Evolutionary conservation across 495 filamentous ascomycete species (phyloP), one percentile per base, ranked within the genome.

Genomic region (Xylaria curta): DNA sequence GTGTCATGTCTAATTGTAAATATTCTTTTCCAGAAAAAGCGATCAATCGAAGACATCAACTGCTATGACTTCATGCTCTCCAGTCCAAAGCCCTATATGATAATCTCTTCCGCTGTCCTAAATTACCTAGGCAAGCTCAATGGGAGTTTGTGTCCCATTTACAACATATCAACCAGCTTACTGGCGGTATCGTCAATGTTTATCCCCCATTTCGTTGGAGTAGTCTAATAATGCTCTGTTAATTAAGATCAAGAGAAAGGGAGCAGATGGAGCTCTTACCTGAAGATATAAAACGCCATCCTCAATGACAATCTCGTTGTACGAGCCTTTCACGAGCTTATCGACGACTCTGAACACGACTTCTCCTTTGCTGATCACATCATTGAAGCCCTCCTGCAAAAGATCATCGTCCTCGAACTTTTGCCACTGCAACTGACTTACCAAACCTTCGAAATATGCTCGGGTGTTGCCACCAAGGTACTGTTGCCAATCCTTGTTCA

Each of bases 341-440:
- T 86, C 85, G 8, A 87, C 83, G 31, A 86, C 68, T 63, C 84
- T 81, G 62, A 87, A 79, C 31, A 72, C 79, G 10, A 85, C 74
- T 71, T 83, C 79, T 28, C 74, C 77, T 61, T 78, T 82, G 13
- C 78, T 73, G 28, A 85, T 81, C 19, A 75, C 81, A 68, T 85
- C 85, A 26, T 81, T 74, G 66, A 87, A 78, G 8, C 82, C 85
- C 75, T 86, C 84, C 38, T 76, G 78, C n/a, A 85, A 67, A 72
- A 85, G 56, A 2, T 86, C 84, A 72, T 87, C 85, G 42, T 82
- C 80, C 56, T 78, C 81, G 56, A 87, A 83, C 69, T 85, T 84
- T 66, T 80, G 76, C 19, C 65, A 74, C 51, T 74, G 63, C 24
- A 74, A 70, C 69, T 84, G 81, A 62, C 73, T 75, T n/a, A 72